phyloP scores from a whole-genome alignment of 2,329 filamentous ascomycete genomes.

The Colletotrichum phormii region DNA sequence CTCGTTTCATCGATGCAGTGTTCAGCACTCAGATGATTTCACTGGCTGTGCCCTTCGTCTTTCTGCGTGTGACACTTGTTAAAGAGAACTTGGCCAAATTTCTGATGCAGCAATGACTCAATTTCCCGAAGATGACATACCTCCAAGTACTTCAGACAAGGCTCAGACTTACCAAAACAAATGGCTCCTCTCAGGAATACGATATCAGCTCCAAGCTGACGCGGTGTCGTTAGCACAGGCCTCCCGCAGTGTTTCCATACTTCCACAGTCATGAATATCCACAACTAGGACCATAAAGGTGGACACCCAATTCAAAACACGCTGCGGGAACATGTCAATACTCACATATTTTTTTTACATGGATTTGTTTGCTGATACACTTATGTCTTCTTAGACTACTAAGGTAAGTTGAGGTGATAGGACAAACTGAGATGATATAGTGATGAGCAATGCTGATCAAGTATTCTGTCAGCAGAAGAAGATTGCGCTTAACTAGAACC shows the following conservation, averaged over 20 bases:
- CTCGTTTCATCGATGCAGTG: not conserved
- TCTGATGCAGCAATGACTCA: too few relatives aligned
- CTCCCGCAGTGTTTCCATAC: not conserved
- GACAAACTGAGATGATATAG: not conserved
- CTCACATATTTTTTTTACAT: not conserved
- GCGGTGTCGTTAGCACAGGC: not conserved
- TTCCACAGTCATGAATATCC: not conserved
- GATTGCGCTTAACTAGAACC: not conserved
- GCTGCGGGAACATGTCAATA: not conserved
- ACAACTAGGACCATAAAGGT: not conserved
- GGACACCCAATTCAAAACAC: not conserved
- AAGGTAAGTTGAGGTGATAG: not conserved
- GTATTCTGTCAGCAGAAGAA: not conserved
- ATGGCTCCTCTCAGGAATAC: not conserved
- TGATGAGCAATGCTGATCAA: not conserved
- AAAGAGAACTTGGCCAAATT: not conserved
- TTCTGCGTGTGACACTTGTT: not conserved
- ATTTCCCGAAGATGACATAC: not conserved
- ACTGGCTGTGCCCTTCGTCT: not conserved
- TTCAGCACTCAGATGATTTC: not conserved
- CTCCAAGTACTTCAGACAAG: not conserved
- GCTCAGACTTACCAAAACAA: not conserved
- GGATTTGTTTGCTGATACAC: not conserved
- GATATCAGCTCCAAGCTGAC: not conserved
- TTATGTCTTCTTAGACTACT: not conserved